Evolutionary conservation across 2,329 filamentous ascomycete genomes (phyloP).

Genomic region (Stromatinia cepivora): DNA sequence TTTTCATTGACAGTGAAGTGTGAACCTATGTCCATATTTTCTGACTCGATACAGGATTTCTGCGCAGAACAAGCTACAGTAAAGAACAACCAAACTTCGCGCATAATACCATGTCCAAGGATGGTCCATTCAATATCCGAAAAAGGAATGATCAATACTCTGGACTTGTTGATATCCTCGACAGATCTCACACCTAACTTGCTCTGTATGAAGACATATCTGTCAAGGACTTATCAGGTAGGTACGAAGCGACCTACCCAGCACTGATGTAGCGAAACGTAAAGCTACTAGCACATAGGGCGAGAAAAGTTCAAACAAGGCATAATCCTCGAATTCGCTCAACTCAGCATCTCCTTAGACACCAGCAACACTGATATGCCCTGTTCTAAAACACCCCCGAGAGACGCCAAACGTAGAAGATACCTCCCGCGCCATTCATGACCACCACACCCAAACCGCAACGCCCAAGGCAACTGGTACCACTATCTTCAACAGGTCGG

Average conservation of each 20-base stretch:
- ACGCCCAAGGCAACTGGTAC: not conserved
- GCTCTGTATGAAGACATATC: not conserved
- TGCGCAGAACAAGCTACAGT: not conserved
- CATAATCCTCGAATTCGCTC: not conserved
- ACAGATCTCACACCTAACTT: not conserved
- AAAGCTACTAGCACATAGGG: not conserved
- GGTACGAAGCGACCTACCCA: not conserved
- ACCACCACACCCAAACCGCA: conserved; percentile 8
- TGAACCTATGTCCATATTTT: not conserved
- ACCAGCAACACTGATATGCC: not conserved
- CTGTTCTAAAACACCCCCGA: too few species aligned
- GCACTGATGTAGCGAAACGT: not conserved
- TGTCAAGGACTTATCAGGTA: not conserved
- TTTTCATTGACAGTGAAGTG: not conserved
- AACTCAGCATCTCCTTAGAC: not conserved
- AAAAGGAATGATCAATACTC: not conserved
- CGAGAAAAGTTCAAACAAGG: too few species aligned
- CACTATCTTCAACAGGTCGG: not conserved
- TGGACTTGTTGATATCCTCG: not conserved
- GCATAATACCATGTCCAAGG: too few species aligned
- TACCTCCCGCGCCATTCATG: not conserved
- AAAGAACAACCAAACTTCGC: not conserved
- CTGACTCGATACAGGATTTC: not conserved
- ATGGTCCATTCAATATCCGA: not conserved
- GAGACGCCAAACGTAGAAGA: not conserved